Percentiles rank a stretch among this genome's conserved stretches.
Conservation (phyloP, 306 rosid species). For the Quercus engelmannii region DNA sequence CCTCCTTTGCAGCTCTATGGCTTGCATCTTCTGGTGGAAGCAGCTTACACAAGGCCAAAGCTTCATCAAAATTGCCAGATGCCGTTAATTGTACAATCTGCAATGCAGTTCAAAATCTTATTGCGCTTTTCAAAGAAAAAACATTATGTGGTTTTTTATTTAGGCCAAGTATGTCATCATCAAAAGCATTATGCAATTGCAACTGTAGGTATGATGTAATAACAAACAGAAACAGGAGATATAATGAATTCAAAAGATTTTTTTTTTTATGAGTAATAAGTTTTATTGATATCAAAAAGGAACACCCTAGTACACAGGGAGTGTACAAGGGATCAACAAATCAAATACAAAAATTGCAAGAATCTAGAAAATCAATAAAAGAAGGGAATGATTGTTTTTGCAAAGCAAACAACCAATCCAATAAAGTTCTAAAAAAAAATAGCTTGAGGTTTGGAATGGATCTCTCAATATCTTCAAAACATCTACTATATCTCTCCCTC, state of each 20-base stretch:
- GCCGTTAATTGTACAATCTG: conserved; percentile 99
- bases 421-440: no score
- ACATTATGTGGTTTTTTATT: neutral
- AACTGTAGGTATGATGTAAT: neutral
- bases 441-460: no score
- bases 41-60: conserved; percentile 95
- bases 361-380: no score
- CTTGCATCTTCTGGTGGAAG: conserved; percentile 97
- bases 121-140: neutral
- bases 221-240: neutral
- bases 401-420: no score
- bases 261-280: no score
- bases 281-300: no score
- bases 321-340: no score
- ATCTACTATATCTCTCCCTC: no score
- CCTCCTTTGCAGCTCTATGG: conserved; percentile 95
- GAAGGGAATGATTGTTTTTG: no score
- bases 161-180: neutral
- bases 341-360: no score
- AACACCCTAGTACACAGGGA: no score
- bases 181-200: neutral
- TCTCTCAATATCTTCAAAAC: no score
- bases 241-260: neutral
- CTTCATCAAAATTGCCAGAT: conserved; percentile 96
- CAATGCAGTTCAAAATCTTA: conserved; percentile 30